Percentiles rank a stretch among this genome's conserved stretches.
Evolutionary conservation across 179 eudicot genomes (phyloP).

Genomic region (Spinacia oleracea): DNA sequence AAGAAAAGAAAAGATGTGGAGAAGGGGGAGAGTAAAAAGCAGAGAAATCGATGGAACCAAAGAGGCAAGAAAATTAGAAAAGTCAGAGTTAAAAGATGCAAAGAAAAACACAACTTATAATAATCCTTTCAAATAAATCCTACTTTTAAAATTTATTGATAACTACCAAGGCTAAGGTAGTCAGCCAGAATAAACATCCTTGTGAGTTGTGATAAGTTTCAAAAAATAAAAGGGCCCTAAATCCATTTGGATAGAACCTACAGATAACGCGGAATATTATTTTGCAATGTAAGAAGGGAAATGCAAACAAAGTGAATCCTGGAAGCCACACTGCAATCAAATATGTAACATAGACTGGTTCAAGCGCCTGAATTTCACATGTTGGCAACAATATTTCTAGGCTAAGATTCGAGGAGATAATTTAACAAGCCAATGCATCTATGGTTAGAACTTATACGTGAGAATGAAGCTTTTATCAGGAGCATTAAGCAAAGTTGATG

Average conservation of each 20-base stretch:
- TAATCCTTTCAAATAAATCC: background rate
- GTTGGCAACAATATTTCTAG: background rate
- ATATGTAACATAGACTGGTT: background rate
- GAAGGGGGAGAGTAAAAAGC: background rate
- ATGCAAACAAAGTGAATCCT: background rate
- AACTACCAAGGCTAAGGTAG: background rate
- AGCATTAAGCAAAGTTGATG: constrained; percentile 15
- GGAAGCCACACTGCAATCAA: too few species aligned
- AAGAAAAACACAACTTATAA: background rate
- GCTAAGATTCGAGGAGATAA: background rate
- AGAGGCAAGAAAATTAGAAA: background rate
- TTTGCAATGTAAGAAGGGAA: background rate
- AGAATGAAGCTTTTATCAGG: constrained; percentile 6
- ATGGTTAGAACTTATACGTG: too few species aligned
- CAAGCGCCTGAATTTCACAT: background rate
- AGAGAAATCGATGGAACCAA: background rate
- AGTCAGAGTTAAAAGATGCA: background rate
- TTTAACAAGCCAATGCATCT: background rate
- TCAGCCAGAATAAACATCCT: background rate
- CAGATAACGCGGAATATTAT: background rate
- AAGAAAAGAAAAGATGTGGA: background rate
- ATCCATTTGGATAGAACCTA: background rate
- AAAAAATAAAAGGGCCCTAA: background rate
- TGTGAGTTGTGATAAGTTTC: background rate
- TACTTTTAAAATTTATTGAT: background rate